phyloP scores from a whole-genome alignment of 345 rosid genomes.

The Aegle marmelos region DNA sequence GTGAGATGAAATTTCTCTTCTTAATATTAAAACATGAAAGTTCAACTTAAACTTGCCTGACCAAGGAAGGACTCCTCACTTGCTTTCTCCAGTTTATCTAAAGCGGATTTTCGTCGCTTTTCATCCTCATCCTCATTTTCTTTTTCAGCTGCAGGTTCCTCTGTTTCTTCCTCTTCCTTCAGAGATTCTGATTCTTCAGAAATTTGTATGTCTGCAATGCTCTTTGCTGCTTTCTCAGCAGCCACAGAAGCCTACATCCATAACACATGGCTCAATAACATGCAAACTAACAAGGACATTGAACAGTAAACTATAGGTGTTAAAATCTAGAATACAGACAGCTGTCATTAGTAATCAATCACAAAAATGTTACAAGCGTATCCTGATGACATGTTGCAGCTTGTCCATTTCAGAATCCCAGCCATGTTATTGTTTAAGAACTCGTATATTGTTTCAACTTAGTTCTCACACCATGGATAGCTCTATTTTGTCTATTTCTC shows the following conservation, averaged over 20 bases:
- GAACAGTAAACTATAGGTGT: background rate
- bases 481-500: background rate
- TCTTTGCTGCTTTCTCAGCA: slow-evolving; percentile 87
- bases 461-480: background rate
- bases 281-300: background rate
- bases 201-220: slow-evolving; percentile 56
- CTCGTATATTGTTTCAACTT: background rate
- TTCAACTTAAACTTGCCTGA: slow-evolving; percentile 58
- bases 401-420: background rate
- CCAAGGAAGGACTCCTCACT: slow-evolving; percentile 83
- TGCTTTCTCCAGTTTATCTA: slow-evolving; percentile 75
- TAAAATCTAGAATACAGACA: background rate
- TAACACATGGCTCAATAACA: slow-evolving; percentile 13
- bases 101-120: slow-evolving; percentile 60
- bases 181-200: slow-evolving; percentile 61
- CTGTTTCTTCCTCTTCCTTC: slow-evolving; percentile 50
- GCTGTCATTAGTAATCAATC: background rate
- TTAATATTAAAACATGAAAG: slow-evolving; percentile 14
- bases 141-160: slow-evolving; percentile 44
- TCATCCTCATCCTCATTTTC: slow-evolving; percentile 62
- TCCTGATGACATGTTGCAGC: background rate
- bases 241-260: slow-evolving; percentile 71
- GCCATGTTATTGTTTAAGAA: background rate
- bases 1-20: background rate
- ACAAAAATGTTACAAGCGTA: background rate